Evolutionary conservation across 2,329 filamentous ascomycete species (phyloP), one percentile per base, ranked within the genome.

Genomic region (Tolypocladium tundrense): DNA sequence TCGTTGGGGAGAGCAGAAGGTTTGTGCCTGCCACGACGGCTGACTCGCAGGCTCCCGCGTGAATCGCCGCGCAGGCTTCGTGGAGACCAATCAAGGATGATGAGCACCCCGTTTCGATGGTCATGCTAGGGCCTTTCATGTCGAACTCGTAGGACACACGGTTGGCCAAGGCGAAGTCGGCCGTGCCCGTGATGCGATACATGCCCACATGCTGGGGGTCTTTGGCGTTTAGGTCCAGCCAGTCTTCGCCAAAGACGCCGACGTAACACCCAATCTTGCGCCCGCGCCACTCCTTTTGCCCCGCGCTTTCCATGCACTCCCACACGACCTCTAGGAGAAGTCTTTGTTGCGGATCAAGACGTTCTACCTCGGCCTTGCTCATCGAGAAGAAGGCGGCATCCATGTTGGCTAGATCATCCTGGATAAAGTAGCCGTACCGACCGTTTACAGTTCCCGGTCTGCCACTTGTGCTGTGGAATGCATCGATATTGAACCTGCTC

Each of bases 31-130:
- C 63, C 1, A 72, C 69, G 10, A 72, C 11, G 2, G 66, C 69
- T 1, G 56, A 52, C 21, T 50, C 11, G 14, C 61, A 61, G 21
- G 68, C 68, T 16, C 68, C 65, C 3, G 54, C 58, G 2, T 58
- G 58, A 4, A 72, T 53, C 16, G 56, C 57, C 53, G 67, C 61
- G 53, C 64, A 66, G 5, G 67, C 70, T 40, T 62, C 57, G 53
- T 73, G 64, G 9, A 72, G 53, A 0, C 65, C 64, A 13, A 65
- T 59, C 31, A 73, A 37, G n/a, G 60, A 60, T 33, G 65, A 66
- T 2, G 68, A 70, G 59, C 70, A 72, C 1, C 65, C 70, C 1
- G 70, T 71, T 48, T 71, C 62, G 11, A 72, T 61, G 4, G 68
- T 68, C 55, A 72, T 62, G 35, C 64, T 67, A 31, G 60, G 39